Evolutionary conservation across 768 basidiomycete species (phyloP).

Genomic region (Boletus fagicola): DNA sequence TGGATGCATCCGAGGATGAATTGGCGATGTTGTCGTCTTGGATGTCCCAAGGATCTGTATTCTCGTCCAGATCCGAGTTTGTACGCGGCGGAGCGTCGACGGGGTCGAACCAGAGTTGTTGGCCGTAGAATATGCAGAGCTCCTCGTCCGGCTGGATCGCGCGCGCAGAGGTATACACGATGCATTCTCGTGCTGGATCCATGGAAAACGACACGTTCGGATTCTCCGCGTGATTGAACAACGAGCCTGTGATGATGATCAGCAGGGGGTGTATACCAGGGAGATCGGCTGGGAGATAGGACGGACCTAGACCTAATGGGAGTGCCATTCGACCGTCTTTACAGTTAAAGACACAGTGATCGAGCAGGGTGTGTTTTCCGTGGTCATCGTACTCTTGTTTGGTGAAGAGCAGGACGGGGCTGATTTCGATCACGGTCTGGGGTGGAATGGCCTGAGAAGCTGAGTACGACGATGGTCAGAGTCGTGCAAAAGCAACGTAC

Average conservation of each 20-base stretch:
- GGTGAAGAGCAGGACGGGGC: constrained; percentile 78
- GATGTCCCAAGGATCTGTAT: constrained; percentile 9
- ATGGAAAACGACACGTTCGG: constrained; percentile 72
- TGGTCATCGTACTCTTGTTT: constrained; percentile 67
- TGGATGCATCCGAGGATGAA: constrained; percentile 24
- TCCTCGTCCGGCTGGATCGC: constrained; percentile 62
- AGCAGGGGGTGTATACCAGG: background rate
- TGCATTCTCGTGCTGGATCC: constrained; percentile 53
- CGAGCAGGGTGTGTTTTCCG: constrained; percentile 61
- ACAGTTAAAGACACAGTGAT: constrained; percentile 80
- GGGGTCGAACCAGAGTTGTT: constrained; percentile 62
- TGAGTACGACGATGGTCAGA: constrained; percentile 31
- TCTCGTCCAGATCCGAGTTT: background rate
- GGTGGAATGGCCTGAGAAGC: constrained; percentile 37
- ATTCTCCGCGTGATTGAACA: constrained; percentile 73
- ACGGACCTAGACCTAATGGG: constrained; percentile 70
- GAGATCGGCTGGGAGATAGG: background rate
- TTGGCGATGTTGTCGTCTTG: constrained; percentile 2
- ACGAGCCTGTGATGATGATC: constrained; percentile 53
- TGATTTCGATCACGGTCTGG: constrained; percentile 73
- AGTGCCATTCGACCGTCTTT: constrained; percentile 72
- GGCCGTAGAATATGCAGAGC: constrained; percentile 76
- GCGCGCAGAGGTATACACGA: constrained; percentile 58
- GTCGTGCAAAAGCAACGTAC: background rate
- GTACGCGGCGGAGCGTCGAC: constrained; percentile 21